Base-by-base conservation (phyloP, 2,329 filamentous ascomycete genomes). In the Dothiorella sarmentorum region DNA sequence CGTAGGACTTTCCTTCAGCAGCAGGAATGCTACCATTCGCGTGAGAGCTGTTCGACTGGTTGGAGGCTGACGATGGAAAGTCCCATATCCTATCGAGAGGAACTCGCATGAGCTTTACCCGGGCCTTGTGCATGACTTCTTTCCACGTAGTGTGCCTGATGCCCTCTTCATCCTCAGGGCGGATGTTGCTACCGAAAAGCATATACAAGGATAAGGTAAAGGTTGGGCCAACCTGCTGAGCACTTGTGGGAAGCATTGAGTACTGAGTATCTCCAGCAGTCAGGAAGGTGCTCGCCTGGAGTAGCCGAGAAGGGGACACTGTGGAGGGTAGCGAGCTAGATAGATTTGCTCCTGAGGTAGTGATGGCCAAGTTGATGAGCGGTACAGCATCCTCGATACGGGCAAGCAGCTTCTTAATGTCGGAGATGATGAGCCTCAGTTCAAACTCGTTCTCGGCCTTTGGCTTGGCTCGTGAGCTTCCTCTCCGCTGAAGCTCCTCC, bases 131-230 rank as follows among this genome's bases (percentile, higher is more conserved):
- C 61, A 97, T 87, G 38, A 96, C 91, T 71, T 99, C 93, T 70
- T 97, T 94, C 94, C 94, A 97, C 0, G 92, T 88, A 0, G 91
- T 78, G 75, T 86, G 73, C 75, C 88, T 69, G 64, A 86, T 65
- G 66, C 83, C 74, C 70, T 84, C 73, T 73, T 85, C 74, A 65
- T 82, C 77, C 17, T 82, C 78, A 2, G 79, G 76, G 37, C 83
- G 75, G 42, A 78, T 76, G 71, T 97, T 91, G 1, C 91, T 89
- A 2, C 87, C 81, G 67, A 97, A 99, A 0, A 97, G 82, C 91
- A 97, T 97, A 73, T 97, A 99, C 64, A 97, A 77, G 0, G 92
- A 96, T 7, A 97, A 73, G 0, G 84, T 88, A 67, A 97, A 97
- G 0, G 86, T 84, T 0, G 93, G 91, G 0, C 94, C 94, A 61